A percentile compares a stretch with the other conserved stretches of the same genome.
Conservation (phyloP, 2,329 filamentous ascomycete genomes). For the Aureobasidium sp. region DNA sequence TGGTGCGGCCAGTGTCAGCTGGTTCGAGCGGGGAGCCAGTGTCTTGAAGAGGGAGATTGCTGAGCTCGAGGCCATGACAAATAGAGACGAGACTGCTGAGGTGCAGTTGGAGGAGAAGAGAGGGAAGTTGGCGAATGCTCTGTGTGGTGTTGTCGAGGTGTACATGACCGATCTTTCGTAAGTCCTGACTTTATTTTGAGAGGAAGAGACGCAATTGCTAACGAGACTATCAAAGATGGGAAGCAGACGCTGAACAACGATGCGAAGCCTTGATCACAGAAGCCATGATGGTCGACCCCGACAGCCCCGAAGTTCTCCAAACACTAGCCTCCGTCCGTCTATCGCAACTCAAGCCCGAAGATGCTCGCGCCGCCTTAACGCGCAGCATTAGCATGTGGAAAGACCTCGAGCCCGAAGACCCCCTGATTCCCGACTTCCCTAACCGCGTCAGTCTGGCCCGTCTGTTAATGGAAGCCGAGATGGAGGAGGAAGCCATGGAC, state of each 20-base stretch:
- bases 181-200: constrained; percentile 23
- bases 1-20: constrained; percentile 52
- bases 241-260: constrained; percentile 77
- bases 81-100: constrained; percentile 30
- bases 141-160: constrained; percentile 90
- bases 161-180: constrained; percentile 98
- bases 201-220: neutral
- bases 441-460: constrained; percentile 76
- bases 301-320: constrained; percentile 83
- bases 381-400: constrained; percentile 80
- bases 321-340: constrained; percentile 91
- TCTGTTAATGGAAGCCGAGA: constrained; percentile 80
- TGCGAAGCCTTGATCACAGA: constrained; percentile 89
- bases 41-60: constrained; percentile 68
- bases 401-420: constrained; percentile 65
- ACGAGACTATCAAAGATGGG: constrained; percentile 45
- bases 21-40: constrained; percentile 61
- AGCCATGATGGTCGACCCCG: constrained; percentile 75
- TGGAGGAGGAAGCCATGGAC: constrained; percentile 77
- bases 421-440: constrained; percentile 74
- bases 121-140: constrained; percentile 76
- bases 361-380: constrained; percentile 70
- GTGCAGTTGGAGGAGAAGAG: constrained; percentile 59
- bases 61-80: constrained; percentile 46
- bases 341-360: constrained; percentile 71